These are phyloP conservation scores for Dunaliella sp. DNA, from an alignment of 139 green algal genomes.

Conservation along the genomic window DNA sequence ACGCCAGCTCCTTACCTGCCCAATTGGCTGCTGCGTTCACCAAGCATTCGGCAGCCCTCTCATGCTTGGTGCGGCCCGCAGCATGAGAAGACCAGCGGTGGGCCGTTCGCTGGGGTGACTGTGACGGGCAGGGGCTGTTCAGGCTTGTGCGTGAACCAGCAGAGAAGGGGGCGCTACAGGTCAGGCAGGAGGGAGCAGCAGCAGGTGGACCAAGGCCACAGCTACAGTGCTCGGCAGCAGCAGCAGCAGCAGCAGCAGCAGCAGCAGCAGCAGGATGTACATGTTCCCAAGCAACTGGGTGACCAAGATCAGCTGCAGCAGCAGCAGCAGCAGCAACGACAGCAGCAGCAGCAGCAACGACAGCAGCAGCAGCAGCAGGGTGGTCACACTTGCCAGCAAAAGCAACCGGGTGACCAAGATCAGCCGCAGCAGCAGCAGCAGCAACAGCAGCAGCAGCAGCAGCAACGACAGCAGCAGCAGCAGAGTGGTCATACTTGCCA, in stretches of 20 bases:
- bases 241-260: constrained; percentile 3
- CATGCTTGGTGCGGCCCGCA: no score
- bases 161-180: no score
- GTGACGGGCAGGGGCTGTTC: no score
- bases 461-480: constrained; percentile 10
- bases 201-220: no score
- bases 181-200: no score
- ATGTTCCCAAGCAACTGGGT: not conserved
- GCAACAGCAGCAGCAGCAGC: constrained; percentile 21
- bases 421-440: not conserved
- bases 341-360: constrained; percentile 4
- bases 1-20: no score
- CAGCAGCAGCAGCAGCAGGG: not conserved
- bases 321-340: constrained; percentile 13
- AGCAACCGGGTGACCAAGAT: not conserved
- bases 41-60: no score
- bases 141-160: no score
- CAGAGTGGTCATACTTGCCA: not conserved
- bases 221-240: not conserved
- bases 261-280: constrained; percentile 5
- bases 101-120: no score
- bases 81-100: no score
- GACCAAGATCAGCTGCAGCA: not conserved
- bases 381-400: not conserved
- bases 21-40: no score